Evolutionary conservation across 371 early-diverging fungal genomes (phyloP), one percentile per base, ranked within the genome.

Genomic region (Funneliformis caledonium): DNA sequence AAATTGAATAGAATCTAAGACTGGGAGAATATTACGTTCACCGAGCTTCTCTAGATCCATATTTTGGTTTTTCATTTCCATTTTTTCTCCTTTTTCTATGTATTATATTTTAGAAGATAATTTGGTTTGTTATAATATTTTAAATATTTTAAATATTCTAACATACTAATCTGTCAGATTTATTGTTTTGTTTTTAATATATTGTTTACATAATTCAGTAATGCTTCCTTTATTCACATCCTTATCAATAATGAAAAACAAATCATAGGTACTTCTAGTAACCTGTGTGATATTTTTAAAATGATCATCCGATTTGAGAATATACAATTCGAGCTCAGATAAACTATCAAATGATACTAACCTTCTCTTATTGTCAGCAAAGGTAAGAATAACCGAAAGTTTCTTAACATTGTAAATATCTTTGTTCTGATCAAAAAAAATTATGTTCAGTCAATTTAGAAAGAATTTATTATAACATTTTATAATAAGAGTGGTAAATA

Each of bases 401-500:
- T 61, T 61, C 61, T 11, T 61, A 19, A 6, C 12, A 26, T 61
- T 26, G 61, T 61, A 61, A 12, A 61, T 61, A 61, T 26, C 26
- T 61, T 62, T 62, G 7, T 7, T 31, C 62, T 62, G 62, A 62
- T 31, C 62, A 1, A 62, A 62, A n/a, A n/a, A 62, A 62, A 31
- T 11, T 62, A 62, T 14, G 62, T 62, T 31, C n/a, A 62, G 62
- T 7, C 62, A 31, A 62, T n/a, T 5, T 62, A 62, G 14, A 62
- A 62, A 31, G 14, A 62, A 47, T 5, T 47, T 7, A 0, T 45
- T 45, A 45, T 47, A 47, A 47, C 47, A 7, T 47, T 47, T 10
- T 47, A 47, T 62, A 62, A 62, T 62, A 62, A 22, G n/a, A 22
- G n/a, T 8, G 31, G 62, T 62, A 62, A 61, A 61, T 61, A 61